A percentile compares a stretch with the other conserved stretches of the same genome.
Conservation (phyloP, 257 asterid species). For the Verbascum thapsus region DNA sequence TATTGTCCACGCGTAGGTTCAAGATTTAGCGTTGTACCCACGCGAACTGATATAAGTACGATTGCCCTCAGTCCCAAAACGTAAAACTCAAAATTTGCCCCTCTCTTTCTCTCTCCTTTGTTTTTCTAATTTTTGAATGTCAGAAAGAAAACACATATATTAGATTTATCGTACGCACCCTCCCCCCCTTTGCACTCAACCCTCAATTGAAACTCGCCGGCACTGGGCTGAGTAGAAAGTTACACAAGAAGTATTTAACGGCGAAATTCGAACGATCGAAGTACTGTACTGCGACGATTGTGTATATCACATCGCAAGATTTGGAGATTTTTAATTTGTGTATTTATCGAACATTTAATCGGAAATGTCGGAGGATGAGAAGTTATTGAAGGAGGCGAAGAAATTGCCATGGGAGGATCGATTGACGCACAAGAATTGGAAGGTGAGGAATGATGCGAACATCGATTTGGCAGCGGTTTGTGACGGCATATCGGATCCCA, state of each 20-base stretch:
- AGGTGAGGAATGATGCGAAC: conserved; percentile 95
- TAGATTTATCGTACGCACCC: conserved; percentile 37
- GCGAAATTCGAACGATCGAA: conserved; percentile 13
- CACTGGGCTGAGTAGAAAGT: conserved; percentile 42
- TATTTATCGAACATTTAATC: conserved; percentile 23
- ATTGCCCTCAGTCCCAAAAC: conserved; percentile 22
- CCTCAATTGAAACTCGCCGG: conserved; percentile 46
- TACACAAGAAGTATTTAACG: background rate
- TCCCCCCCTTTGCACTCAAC: conserved; percentile 35
- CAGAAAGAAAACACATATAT: conserved; percentile 11
- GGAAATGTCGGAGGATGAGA: conserved; percentile 99
- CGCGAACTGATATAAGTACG: conserved; percentile 15
- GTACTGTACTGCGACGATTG: conserved; percentile 26
- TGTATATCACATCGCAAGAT: conserved; percentile 20
- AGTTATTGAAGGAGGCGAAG: conserved; percentile 99
- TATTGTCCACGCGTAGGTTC: background rate
- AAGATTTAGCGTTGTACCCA: background rate
- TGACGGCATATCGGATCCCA: conserved; percentile 89
- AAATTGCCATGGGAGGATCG: conserved; percentile 98
- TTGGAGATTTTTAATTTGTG: conserved; percentile 8
- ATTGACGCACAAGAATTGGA: conserved; percentile 95
- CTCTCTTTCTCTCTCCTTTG: conserved; percentile 26
- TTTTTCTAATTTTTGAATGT: conserved; percentile 19
- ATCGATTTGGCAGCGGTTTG: conserved; percentile 93
- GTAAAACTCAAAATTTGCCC: conserved; percentile 41